Evolutionary conservation across 768 basidiomycete genomes (phyloP), one percentile per base, ranked within the genome.

Genomic region (Mycena sanguinolenta): DNA sequence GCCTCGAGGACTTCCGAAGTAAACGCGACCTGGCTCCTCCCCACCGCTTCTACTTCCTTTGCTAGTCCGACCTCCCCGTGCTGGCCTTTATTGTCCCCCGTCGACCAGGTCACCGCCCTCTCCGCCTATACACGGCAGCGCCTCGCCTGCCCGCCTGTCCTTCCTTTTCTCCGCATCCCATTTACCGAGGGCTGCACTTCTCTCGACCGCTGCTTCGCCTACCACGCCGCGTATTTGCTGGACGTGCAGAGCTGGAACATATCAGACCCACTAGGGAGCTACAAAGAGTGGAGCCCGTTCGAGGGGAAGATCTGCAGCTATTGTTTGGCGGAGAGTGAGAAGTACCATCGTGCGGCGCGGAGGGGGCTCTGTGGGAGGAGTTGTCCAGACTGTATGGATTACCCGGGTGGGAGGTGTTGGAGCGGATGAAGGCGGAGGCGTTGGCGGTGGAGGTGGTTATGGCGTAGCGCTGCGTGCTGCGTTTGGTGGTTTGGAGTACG

Each of bases 11-110:
- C 66, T 17, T 46, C 49, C 38, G 69, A 73, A 39, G 72, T 73
- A 44, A 61, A 65, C 36, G 72, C 72, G 1, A 30, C 62, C 14
- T 73, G 72, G 72, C 54, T 70, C 36, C 69, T 73, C 52, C 69
- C 72, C 3, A 70, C 69, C 14, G 72, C 68, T 70, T 70, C 69
- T 70, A 73, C 62, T 70, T 70, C 58, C 64, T 72, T 36, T 72
- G 71, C 60, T 72, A 72, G 59, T 57, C 58, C 30, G 71, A 72
- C 67, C 69, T 72, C 67, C 25, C 49, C 49, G n/a, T 10, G 9
- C 49, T 50, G 17, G 17, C n/a, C 49, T 2, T 12, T 25, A 2
- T 25, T 50, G 21, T 46, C 44, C 44, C 21, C 44, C 7, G 16
- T n/a, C 44, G 21, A 46, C 8, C 44, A 46, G 21, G 19, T n/a